Conservation (phyloP, 2,329 filamentous ascomycete genomes). For the Fusarium sulawesiense region DNA sequence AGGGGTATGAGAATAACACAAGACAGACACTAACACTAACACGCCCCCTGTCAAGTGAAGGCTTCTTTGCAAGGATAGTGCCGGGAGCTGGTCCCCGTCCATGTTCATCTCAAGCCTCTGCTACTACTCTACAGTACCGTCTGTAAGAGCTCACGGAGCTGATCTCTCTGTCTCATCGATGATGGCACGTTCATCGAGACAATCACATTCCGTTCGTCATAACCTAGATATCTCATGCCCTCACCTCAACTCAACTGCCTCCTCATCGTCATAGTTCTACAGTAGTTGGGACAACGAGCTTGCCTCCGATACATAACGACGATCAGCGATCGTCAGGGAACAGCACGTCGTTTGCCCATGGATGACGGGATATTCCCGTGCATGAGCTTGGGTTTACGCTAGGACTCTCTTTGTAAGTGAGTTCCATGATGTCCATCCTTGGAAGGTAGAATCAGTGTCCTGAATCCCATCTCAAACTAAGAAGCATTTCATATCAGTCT, state of each 20-base stretch:
- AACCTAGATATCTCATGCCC: background rate
- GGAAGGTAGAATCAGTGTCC: conserved; percentile 6
- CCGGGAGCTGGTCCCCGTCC: conserved; percentile 40
- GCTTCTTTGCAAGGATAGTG: conserved; percentile 34
- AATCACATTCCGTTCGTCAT: conserved; percentile 43
- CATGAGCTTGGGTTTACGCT: conserved; percentile 9
- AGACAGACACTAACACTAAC: conserved; percentile 20
- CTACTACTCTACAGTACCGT: background rate
- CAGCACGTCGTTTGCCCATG: conserved; percentile 14
- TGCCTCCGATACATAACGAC: conserved; percentile 10
- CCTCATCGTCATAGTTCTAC: conserved; percentile 1
- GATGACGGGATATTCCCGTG: conserved; percentile 20
- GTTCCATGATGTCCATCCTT: conserved; percentile 5
- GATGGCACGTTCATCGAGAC: conserved; percentile 35
- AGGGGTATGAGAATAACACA: conserved; percentile 35
- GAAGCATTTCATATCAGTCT: conserved; percentile 10
- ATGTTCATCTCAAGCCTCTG: conserved; percentile 31
- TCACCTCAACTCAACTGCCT: conserved; percentile 8
- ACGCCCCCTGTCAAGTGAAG: conserved; percentile 20
- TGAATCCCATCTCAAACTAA: conserved; percentile 24
- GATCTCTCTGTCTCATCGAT: conserved; percentile 37
- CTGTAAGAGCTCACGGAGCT: background rate
- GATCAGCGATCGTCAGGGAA: conserved; percentile 36
- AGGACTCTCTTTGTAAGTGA: conserved; percentile 24
- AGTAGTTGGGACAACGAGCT: conserved; percentile 32